Base-by-base conservation (phyloP, 2,329 filamentous ascomycete species). In the Pseudocercospora vitis region DNA sequence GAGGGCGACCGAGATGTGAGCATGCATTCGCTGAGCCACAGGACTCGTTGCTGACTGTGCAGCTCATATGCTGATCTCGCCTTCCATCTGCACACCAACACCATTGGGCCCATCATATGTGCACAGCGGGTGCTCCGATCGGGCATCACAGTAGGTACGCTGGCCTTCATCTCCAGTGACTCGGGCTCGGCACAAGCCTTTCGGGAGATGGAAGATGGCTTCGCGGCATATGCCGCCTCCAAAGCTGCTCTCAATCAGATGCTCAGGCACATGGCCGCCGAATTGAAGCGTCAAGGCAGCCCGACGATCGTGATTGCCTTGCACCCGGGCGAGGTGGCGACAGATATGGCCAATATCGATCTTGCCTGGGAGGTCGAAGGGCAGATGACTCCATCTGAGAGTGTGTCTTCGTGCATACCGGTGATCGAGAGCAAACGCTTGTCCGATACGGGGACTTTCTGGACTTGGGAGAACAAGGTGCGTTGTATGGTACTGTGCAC, bases 191-290 rank as follows among this genome's bases (percentile, higher is more conserved):
- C 77, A 2, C 67, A 71, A 7, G 66, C 70, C 5, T 82, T 83
- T 53, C 74, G 75, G 9, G 74, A 76, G n/a, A 75, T 77, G 62
- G 79, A 83, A 64, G 80, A 83, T 60, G 80, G 79, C 0, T 83
- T 83, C 55, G 80, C 77, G 1, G 81, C 80, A 8, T 83, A 83
- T 62, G 75, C 75, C 4, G 79, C 80, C 0, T 80, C 76, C 3
- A 83, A 83, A 64, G 76, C 79, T 1, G 81, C 81, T 0, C 61
- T 84, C 50, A 83, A 83, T 57, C 79, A 81, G 68, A 76, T 76
- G 51, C 67, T 82, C 2, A 52, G 74, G 51, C 80, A 83, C 60
- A 76, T 83, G 73, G 79, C 79, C 4, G 78, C 77, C 1, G 80
- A 83, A 57, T 60, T 82, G 46, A 75, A 77, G 62, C 68, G 79